Evolutionary conservation across 441 rosid genomes (phyloP).

Genomic region (Hura crepitans): DNA sequence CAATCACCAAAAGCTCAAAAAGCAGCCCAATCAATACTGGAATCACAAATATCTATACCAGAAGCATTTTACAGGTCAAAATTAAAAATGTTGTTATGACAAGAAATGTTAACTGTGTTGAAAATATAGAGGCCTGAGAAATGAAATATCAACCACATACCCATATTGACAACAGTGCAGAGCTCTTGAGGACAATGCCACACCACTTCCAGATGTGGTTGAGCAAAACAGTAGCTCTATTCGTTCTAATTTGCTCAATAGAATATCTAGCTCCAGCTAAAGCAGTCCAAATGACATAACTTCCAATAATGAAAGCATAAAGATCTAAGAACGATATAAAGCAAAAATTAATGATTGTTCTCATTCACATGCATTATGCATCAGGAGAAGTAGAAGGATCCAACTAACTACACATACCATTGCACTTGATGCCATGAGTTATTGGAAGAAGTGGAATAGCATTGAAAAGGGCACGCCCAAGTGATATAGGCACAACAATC

Average conservation of each 20-base stretch:
- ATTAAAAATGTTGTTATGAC: neutral
- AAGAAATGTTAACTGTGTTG: neutral
- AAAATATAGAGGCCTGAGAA: slow-evolving; percentile 8
- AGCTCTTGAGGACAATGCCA: slow-evolving; percentile 74
- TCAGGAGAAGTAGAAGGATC: neutral
- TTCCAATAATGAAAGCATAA: slow-evolving; percentile 91
- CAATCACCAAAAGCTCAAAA: slow-evolving; percentile 94
- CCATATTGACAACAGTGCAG: slow-evolving; percentile 79
- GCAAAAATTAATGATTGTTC: slow-evolving; percentile 17
- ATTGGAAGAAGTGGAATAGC: slow-evolving; percentile 88
- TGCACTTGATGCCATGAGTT: slow-evolving; percentile 97
- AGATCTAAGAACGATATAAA: slow-evolving; percentile 44
- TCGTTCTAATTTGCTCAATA: slow-evolving; percentile 62
- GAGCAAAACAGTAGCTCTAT: slow-evolving; percentile 58
- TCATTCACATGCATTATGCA: slow-evolving; percentile 4
- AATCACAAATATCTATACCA: slow-evolving; percentile 67
- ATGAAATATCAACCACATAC: slow-evolving; percentile 32
- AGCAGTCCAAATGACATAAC: slow-evolving; percentile 85
- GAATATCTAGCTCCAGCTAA: slow-evolving; percentile 83
- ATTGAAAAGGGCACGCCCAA: slow-evolving; percentile 86
- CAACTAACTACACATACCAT: slow-evolving; percentile 47
- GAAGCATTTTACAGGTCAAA: slow-evolving; percentile 6
- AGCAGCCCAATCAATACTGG: slow-evolving; percentile 90
- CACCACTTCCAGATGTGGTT: slow-evolving; percentile 83
- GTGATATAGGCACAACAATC: slow-evolving; percentile 81